Evolutionary conservation across 108 stramenopile genomes (phyloP).

Genomic region (Cyclostephanos invisitatus): DNA sequence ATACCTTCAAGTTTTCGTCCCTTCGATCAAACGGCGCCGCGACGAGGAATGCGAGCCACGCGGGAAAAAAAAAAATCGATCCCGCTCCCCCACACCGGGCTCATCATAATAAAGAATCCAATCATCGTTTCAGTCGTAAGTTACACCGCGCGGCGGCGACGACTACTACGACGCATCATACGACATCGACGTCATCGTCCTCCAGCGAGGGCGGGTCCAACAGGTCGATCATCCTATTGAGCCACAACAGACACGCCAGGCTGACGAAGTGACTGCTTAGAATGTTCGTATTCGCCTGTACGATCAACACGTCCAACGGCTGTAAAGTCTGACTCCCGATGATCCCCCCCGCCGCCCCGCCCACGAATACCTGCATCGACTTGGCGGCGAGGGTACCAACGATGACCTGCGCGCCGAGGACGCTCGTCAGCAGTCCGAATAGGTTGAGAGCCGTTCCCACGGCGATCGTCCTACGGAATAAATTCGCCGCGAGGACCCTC

Average conservation of each 20-base stretch:
- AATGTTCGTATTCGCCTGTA: slow-evolving; percentile 94
- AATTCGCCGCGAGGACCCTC: slow-evolving; percentile 62
- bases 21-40: too few relatives aligned
- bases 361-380: slow-evolving; percentile 56
- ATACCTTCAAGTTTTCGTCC: too few relatives aligned
- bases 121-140: too few relatives aligned
- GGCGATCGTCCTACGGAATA: slow-evolving; percentile 71
- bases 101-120: too few relatives aligned
- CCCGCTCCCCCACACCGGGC: too few relatives aligned
- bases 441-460: slow-evolving; percentile 79
- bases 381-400: slow-evolving; percentile 89
- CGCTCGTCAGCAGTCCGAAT: slow-evolving; percentile 78
- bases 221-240: slow-evolving; percentile 57
- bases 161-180: too few relatives aligned
- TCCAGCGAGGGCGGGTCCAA: slow-evolving; percentile 74
- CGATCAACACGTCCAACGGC: slow-evolving; percentile 86
- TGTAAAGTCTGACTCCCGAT: slow-evolving; percentile 60
- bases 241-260: slow-evolving; percentile 68
- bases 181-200: slow-evolving; percentile 35
- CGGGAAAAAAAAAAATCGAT: too few relatives aligned
- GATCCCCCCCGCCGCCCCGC: slow-evolving; percentile 41
- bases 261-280: slow-evolving; percentile 88
- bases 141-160: too few relatives aligned
- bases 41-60: too few relatives aligned
- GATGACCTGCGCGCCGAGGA: slow-evolving; percentile 88